Conservation (phyloP, 73 alveolate species). For the Paramecium bursaria region DNA sequence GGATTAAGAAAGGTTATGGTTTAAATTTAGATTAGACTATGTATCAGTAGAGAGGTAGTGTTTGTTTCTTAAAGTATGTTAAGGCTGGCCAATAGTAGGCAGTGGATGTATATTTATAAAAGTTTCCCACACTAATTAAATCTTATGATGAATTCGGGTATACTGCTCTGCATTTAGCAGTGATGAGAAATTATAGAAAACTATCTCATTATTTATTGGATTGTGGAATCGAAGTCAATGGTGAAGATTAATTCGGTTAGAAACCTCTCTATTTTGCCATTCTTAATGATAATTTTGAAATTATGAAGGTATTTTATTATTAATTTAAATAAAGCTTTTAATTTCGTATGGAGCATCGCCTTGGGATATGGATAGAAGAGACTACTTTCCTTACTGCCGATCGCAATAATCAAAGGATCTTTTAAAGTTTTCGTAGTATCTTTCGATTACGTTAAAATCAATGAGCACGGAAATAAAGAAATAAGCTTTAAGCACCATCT, state of each 20-base stretch:
- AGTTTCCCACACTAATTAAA: background rate
- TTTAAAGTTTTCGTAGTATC: constrained; percentile 16
- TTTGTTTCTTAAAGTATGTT: constrained; percentile 9
- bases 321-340: too few species aligned
- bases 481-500: too few species aligned
- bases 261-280: constrained; percentile 54
- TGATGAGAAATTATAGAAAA: background rate
- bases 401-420: constrained; percentile 6
- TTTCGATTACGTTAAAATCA: too few species aligned
- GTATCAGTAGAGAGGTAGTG: background rate
- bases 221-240: background rate
- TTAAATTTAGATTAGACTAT: constrained; percentile 2
- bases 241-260: constrained; percentile 13
- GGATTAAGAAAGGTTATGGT: background rate
- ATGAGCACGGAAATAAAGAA: too few species aligned
- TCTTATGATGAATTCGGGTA: constrained; percentile 56
- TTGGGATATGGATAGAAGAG: constrained; percentile 49
- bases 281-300: background rate
- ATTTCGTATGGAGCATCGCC: constrained; percentile 35
- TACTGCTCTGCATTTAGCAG: constrained; percentile 45
- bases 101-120: background rate
- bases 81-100: background rate
- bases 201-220: background rate
- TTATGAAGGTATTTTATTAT: too few species aligned
- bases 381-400: constrained; percentile 14